Base-by-base conservation (phyloP, 164 flowering plant species). In the Hamamelis virginiana region DNA sequence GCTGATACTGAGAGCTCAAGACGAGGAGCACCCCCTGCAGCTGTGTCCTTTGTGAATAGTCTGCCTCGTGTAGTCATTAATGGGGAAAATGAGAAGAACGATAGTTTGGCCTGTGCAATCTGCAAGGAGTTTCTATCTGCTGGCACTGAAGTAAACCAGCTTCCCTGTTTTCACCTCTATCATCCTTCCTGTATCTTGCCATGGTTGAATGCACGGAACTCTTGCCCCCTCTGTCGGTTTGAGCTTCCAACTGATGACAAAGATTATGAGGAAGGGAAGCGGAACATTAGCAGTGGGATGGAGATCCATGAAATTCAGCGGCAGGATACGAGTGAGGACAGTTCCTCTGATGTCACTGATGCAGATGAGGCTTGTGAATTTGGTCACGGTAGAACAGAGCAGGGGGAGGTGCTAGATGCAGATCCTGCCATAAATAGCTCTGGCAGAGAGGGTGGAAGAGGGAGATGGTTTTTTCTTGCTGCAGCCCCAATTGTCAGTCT, bases 201-300 rank as follows among this genome's bases (percentile, higher is more conserved):
- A 56, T 94, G 98, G 98, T 75, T 94, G 76, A 80, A 69, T 71
- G 68, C 89, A n/a, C 83, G 96, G 52, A 94, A 90, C 70, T 87
- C 98, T 9, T 94, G 98, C 75, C 98, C 98, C 18, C 84, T 94
- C 60, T 91, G 97, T 76, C 87, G 98, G 3, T 88, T 77, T 71
- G 97, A 94, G 78, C 93, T 94, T 74, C 98, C 96, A 21, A 91
- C 97, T 27, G 97, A 94, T 79, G 92, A 91, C 80, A 73, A 66
- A 61, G 90, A 87, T 59, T 90, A 88, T 59, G 97, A 88, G 68
- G 86, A 80, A 59, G 82, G 80, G 56, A 88, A 84, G 72, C 81
- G 16, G 27, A 73, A 68, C 63, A 33, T 19, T 45, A 61, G 22
- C 27, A 25, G 28, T 51, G 62, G 64, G 62, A 27, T 71, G 52